Base-by-base conservation (phyloP, 805 yeast species). In the Pichia pseudocactophila region DNA sequence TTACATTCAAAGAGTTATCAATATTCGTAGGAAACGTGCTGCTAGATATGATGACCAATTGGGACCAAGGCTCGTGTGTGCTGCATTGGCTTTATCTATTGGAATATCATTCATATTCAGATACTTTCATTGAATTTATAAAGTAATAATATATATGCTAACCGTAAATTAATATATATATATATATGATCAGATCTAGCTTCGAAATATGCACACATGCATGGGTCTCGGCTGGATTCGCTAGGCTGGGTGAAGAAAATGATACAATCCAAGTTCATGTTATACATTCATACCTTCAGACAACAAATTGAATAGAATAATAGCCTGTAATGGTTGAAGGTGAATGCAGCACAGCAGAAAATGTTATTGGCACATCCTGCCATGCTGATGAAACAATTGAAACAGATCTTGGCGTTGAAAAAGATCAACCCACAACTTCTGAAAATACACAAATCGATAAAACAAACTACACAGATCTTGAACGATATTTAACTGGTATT, bases 21-120 rank as follows among this genome's bases (percentile, higher is more conserved):
- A 81, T 56, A 86, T 92, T 52, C 78, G 98, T 58, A 73, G 76
- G 50, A 86, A 88, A 66, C 77, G 78, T 48, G 87, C 94, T 3
- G 82, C 79, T 19, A 74, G 84, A 49, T 92, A 90, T 57, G 95
- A 84, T 50, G 97, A 92, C 63, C 78, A 72, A 56, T 58, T 80
- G 47, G 98, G 98, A 0, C 97, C 97, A 15, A 80, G 81, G 49
- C 70, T 79, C 59, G 76, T 92, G 39, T 90, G 97, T 66, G 61
- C 65, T 16, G 81, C 82, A 40, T 69, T 92, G 51, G 80, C 84
- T 2, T 63, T 79, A 1, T 80, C 95, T 2, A 78, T 88, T 8
- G 65, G 75, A 25, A 68, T 74, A 26, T 74, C 83, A 2, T 81
- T 80, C 52, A 52, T 76, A 30, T 82, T 76, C 57, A 71, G 73